Percentiles rank a stretch among this genome's conserved stretches.
Conservation (phyloP, 2,329 filamentous ascomycete species). For the Polychaeton citri region DNA sequence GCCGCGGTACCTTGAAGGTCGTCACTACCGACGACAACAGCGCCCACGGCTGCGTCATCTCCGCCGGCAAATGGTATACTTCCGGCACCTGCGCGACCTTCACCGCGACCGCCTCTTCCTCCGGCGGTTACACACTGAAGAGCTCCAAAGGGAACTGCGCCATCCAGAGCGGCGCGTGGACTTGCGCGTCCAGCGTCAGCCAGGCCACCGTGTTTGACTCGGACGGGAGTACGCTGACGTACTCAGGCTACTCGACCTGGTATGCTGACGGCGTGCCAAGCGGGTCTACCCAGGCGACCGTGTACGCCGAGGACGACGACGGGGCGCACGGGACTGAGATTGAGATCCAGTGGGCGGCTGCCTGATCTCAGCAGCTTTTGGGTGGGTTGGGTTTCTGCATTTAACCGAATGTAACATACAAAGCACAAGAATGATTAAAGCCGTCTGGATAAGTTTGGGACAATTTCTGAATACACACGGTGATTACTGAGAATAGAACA, state of each 20-base stretch:
- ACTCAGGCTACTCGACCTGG: slow-evolving; percentile 26
- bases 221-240: slow-evolving; percentile 23
- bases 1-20: slow-evolving; percentile 48
- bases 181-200: slow-evolving; percentile 39
- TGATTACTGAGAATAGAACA: too few species aligned
- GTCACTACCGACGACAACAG: slow-evolving; percentile 29
- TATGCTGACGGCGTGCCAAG: slow-evolving; percentile 30
- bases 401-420: too few species aligned
- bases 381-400: too few species aligned
- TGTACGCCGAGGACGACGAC: slow-evolving; percentile 21
- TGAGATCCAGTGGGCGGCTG: slow-evolving; percentile 21
- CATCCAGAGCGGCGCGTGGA: slow-evolving; percentile 39
- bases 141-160: slow-evolving; percentile 48
- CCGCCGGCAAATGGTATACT: slow-evolving; percentile 53
- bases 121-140: slow-evolving; percentile 37
- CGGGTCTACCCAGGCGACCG: slow-evolving; percentile 30
- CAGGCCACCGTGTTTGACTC: slow-evolving; percentile 29
- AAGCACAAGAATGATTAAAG: too few species aligned
- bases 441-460: too few species aligned
- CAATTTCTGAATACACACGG: too few species aligned
- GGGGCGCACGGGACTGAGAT: slow-evolving; percentile 19
- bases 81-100: slow-evolving; percentile 56
- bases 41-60: slow-evolving; percentile 51
- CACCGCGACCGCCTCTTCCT: slow-evolving; percentile 32
- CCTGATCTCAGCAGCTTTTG: too few species aligned